These are phyloP conservation scores for Diaporthe eres DNA, from an alignment of 2,329 filamentous ascomycete species.

Conservation along the genomic window DNA sequence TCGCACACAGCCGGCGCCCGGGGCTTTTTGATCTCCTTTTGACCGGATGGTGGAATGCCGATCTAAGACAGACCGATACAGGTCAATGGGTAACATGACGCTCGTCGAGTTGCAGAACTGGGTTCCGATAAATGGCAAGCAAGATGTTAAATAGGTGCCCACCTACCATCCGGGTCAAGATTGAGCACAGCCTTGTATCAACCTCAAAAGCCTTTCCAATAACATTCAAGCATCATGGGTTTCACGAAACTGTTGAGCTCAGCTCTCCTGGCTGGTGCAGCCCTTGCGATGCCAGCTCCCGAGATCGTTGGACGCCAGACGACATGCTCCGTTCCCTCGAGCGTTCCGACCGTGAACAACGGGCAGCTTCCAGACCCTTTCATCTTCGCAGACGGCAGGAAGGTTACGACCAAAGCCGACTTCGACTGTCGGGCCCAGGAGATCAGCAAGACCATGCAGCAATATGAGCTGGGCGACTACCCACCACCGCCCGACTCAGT, in stretches of 20 bases:
- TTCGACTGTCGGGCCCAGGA: constrained; percentile 64
- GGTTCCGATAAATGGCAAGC: constrained; percentile 1
- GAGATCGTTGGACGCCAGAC: constrained; percentile 53
- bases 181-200: background rate
- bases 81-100: background rate
- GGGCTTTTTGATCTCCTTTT: background rate
- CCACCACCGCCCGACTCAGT: constrained; percentile 62
- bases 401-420: constrained; percentile 60
- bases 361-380: constrained; percentile 64
- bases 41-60: constrained; percentile 2
- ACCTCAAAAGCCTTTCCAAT: background rate
- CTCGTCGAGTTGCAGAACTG: constrained; percentile 22
- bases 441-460: constrained; percentile 63
- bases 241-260: constrained; percentile 14
- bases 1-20: background rate
- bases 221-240: constrained; percentile 3
- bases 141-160: constrained; percentile 4
- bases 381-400: constrained; percentile 57
- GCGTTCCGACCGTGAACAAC: constrained; percentile 53
- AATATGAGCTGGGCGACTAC: constrained; percentile 65
- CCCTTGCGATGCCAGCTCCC: constrained; percentile 51
- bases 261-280: constrained; percentile 51
- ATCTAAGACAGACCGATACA: background rate
- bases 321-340: constrained; percentile 53
- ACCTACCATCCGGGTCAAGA: background rate